Evolutionary conservation across 495 filamentous ascomycete species (phyloP).

Genomic region (Penicillium bovifimosum): DNA sequence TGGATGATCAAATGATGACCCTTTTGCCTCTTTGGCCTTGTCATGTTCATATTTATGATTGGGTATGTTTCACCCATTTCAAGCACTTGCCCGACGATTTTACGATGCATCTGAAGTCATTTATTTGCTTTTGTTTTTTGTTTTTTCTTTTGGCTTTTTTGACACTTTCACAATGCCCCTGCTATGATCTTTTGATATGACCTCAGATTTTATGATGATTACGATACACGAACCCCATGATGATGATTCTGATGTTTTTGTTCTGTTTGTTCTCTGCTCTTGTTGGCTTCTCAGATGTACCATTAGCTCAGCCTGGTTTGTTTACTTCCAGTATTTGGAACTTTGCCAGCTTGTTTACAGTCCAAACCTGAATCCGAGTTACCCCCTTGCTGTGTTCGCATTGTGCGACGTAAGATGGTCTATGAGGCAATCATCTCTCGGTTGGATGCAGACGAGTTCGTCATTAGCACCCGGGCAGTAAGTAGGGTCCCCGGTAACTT

Average conservation of each 20-base stretch:
- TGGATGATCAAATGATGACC: slow-evolving; percentile 6
- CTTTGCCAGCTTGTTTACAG: background rate
- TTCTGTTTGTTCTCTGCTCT: background rate
- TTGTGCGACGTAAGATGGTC: background rate
- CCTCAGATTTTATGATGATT: slow-evolving; percentile 22
- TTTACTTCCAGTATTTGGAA: background rate
- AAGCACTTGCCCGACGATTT: slow-evolving; percentile 12
- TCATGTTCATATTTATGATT: slow-evolving; percentile 7
- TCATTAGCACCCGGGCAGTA: no score
- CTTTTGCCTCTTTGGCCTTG: slow-evolving; percentile 5
- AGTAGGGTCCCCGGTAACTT: no score
- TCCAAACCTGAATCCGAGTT: background rate
- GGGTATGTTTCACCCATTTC: slow-evolving; percentile 20
- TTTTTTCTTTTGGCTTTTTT: background rate
- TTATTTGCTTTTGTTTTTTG: slow-evolving; percentile 2
- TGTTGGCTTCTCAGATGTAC: slow-evolving; percentile 19
- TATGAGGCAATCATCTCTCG: background rate
- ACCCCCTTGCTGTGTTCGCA: background rate
- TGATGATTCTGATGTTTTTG: background rate
- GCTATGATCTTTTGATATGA: slow-evolving; percentile 11
- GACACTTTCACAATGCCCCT: background rate
- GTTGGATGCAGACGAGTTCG: background rate
- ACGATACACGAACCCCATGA: slow-evolving; percentile 16
- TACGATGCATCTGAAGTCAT: slow-evolving; percentile 15
- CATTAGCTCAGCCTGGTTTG: slow-evolving; percentile 5